phyloP scores from a whole-genome alignment of 1,139 yeast species.

The Blastobotrys apis region DNA sequence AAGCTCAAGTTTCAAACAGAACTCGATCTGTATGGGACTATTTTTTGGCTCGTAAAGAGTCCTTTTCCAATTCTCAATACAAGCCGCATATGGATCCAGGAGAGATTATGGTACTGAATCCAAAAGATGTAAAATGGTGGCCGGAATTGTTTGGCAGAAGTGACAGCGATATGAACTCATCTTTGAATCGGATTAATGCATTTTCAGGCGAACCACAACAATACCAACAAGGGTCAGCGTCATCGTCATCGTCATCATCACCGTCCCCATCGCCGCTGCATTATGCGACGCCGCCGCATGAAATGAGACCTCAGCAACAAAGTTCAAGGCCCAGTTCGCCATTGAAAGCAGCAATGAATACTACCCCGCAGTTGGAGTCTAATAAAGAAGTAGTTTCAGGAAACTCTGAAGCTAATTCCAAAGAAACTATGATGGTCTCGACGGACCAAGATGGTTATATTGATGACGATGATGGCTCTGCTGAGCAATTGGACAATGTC shows the following conservation, averaged over 20 bases:
- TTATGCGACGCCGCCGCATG: neutral
- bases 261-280: neutral
- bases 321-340: no score
- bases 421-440: neutral
- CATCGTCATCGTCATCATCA: neutral
- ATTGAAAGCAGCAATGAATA: neutral
- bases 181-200: neutral
- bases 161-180: slow-evolving; percentile 70
- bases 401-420: no score
- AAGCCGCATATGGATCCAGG: slow-evolving; percentile 25
- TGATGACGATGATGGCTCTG: neutral
- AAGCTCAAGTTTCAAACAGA: slow-evolving; percentile 39
- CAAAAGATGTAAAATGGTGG: slow-evolving; percentile 79
- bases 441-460: neutral
- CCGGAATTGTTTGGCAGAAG: slow-evolving; percentile 72
- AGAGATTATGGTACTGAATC: slow-evolving; percentile 61
- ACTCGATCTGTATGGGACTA: slow-evolving; percentile 94
- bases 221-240: neutral
- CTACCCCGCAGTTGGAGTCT: neutral
- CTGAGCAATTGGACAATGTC: neutral
- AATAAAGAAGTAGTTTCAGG: no score
- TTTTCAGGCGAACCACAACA: neutral
- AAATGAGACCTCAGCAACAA: no score
- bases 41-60: slow-evolving; percentile 69
- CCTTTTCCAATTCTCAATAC: slow-evolving; percentile 58